Evolutionary conservation across 805 yeast genomes (phyloP), one percentile per base, ranked within the genome.

Genomic region (Yamadazyma olivae): DNA sequence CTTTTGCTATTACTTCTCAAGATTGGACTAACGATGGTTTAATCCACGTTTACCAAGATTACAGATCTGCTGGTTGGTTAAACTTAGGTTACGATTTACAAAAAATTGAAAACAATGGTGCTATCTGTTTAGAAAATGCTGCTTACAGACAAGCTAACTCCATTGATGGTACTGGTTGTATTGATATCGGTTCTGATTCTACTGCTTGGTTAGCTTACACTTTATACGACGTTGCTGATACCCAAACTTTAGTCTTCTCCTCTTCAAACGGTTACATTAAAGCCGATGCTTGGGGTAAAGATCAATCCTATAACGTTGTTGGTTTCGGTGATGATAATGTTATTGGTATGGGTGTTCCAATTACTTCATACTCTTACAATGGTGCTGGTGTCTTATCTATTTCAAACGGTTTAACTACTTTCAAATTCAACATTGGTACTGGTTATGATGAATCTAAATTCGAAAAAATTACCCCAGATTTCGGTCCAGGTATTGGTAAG

Each of bases 251-350:
- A 27, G 38, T 45, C 35, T 45, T 53, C 35, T 38, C 45, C 27
- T 30, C 44, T 31, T 17, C 37, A 10, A 24, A 33, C 7, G 49
- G 53, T 31, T 32, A 29, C 31, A 32, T 49, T 16, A 38, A 33
- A 31, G 46, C 35, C 8, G 40, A 47, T 23, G 51, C 56, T 25
- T 44, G 47, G 33, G 43, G 43, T 30, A 30, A 35, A n/a, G 20
- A 40, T 5, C 54, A 50, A 38, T 44, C 51, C 20, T 46, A 43
- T 41, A 46, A 44, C 2, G 57, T 56, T 33, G 49, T 49, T 17
- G 60, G 60, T 14, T 57, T 46, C 41, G 62, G 62, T 36, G 44
- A 45, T 33, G 57, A 57, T n/a, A 56, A 56, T 37, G 36, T 42
- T 14, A 52, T 56, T 41, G 61, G 58, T 17, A 35, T 53, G 30